Conservation (phyloP, 306 rosid species). For the Hippophae rhamnoides region DNA sequence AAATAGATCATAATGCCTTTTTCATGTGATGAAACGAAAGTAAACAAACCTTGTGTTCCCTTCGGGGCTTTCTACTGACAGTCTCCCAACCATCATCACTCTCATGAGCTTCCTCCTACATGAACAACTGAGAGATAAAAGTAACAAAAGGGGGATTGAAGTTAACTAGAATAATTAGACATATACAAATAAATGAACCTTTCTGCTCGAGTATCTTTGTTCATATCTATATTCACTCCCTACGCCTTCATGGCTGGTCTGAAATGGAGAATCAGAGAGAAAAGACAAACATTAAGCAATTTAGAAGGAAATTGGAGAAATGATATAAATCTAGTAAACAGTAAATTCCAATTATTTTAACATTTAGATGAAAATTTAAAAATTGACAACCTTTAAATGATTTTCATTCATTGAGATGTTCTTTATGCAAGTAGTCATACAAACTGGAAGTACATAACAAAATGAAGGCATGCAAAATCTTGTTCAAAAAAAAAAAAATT, state of each 20-base stretch:
- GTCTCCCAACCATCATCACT: conserved; percentile 72
- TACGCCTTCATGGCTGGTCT: conserved; percentile 13
- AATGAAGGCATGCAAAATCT: too few species aligned
- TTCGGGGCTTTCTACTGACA: conserved; percentile 53
- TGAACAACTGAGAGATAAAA: conserved; percentile 11
- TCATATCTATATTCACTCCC: conserved; percentile 22
- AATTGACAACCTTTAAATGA: too few species aligned
- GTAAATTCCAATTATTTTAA: too few species aligned
- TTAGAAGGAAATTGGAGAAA: too few species aligned
- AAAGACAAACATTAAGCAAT: background rate
- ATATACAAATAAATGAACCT: conserved; percentile 16
- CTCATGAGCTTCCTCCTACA: conserved; percentile 38
- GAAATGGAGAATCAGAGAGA: conserved; percentile 4
- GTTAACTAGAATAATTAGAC: background rate
- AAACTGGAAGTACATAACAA: too few species aligned
- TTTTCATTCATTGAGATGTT: too few species aligned
- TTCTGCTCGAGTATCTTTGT: conserved; percentile 21
- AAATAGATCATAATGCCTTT: conserved; percentile 3
- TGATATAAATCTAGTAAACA: too few species aligned
- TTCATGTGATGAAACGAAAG: conserved; percentile 7
- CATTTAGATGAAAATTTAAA: too few species aligned
- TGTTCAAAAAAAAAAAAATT: too few species aligned
- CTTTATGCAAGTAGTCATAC: too few species aligned
- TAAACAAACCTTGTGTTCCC: conserved; percentile 60
- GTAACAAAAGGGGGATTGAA: background rate